A percentile compares a stretch with the other conserved stretches of the same genome.
Evolutionary conservation across 345 rosid genomes (phyloP).

Genomic region (Carallia pectinifolia): DNA sequence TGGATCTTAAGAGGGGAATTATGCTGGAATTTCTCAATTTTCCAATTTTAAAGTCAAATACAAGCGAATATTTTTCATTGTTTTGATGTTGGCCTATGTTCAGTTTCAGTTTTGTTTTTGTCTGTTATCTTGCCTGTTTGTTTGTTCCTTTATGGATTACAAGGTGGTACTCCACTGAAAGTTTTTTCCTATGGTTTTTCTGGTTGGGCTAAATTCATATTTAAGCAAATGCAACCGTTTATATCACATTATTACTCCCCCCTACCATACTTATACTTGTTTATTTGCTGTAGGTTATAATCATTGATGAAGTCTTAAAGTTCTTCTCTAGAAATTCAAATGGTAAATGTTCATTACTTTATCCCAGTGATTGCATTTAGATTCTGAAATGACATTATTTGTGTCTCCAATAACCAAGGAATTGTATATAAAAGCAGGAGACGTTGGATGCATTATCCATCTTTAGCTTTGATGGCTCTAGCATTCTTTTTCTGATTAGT

Average conservation of each 20-base stretch:
- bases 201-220: not conserved
- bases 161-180: too few relatives aligned
- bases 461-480: not conserved
- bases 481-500: too few relatives aligned
- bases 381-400: not conserved
- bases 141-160: not conserved
- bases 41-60: too few relatives aligned
- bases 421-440: not conserved
- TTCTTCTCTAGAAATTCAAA: conserved; percentile 77
- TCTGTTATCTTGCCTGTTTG: not conserved
- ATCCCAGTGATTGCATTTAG: not conserved
- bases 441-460: not conserved
- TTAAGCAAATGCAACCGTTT: not conserved
- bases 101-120: not conserved
- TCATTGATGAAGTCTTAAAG: conserved; percentile 90
- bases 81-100: too few relatives aligned
- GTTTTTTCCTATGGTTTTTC: too few relatives aligned
- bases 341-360: conserved; percentile 40
- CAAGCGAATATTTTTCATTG: too few relatives aligned
- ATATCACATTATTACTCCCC: not conserved
- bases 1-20: too few relatives aligned
- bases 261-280: not conserved
- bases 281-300: conserved; percentile 61
- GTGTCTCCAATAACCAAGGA: not conserved
- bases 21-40: too few relatives aligned